phyloP scores from a whole-genome alignment of 2,329 filamentous ascomycete species.

The Orbilia oligospora region DNA sequence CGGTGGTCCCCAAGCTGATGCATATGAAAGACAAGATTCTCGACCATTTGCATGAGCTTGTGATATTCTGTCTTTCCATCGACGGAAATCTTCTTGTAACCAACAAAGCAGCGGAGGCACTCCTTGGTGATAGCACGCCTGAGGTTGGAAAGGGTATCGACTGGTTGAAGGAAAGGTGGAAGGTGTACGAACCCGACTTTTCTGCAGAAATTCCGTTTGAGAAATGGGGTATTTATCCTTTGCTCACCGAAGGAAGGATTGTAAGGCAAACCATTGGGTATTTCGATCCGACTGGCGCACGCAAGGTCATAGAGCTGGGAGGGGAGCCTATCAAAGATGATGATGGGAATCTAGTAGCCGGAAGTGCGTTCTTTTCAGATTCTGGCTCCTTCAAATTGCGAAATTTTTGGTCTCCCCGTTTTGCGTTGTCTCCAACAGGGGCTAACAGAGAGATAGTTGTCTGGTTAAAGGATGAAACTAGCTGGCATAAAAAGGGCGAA shows the following conservation, averaged over 20 bases:
- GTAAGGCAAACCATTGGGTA: conserved; percentile 57
- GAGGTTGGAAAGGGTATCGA: conserved; percentile 55
- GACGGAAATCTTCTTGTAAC: conserved; percentile 58
- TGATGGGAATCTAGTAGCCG: conserved; percentile 47
- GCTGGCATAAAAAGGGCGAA: conserved; percentile 57
- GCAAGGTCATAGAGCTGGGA: conserved; percentile 57
- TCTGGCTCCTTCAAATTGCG: neutral
- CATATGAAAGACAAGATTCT: conserved; percentile 59
- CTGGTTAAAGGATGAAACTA: conserved; percentile 59
- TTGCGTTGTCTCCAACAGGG: conserved; percentile 58
- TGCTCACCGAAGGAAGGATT: conserved; percentile 51
- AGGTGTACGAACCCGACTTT: conserved; percentile 59
- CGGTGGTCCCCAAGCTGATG: conserved; percentile 49
- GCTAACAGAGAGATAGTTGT: conserved; percentile 47
- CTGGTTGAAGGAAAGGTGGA: conserved; percentile 60
- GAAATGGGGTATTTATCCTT: conserved; percentile 56
- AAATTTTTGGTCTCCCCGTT: conserved; percentile 22
- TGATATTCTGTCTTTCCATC: conserved; percentile 52
- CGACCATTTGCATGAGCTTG: conserved; percentile 58
- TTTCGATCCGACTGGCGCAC: conserved; percentile 38
- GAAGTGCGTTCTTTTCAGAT: conserved; percentile 51
- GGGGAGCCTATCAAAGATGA: conserved; percentile 58
- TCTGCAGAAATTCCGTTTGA: conserved; percentile 59
- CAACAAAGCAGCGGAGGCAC: conserved; percentile 53
- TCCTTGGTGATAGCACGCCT: conserved; percentile 56